Percentiles rank a stretch among this genome's conserved stretches.
Conservation (phyloP, 106 monocot genomes). For the Vanilla planifolia region DNA sequence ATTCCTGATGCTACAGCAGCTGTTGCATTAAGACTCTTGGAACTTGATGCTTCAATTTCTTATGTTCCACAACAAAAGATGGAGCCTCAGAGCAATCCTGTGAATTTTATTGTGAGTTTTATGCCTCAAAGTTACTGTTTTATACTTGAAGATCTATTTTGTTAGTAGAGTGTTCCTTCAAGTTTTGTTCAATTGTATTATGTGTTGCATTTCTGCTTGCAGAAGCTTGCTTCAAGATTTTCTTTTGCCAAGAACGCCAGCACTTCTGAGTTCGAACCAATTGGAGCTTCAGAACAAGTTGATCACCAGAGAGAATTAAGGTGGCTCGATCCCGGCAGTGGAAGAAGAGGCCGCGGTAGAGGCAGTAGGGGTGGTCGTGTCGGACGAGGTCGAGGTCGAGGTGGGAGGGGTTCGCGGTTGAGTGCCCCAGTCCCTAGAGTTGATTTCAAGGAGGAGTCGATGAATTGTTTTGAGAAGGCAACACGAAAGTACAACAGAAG, state of each 20-base stretch:
- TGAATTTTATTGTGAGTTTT: slow-evolving; percentile 54
- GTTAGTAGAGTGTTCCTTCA: background rate
- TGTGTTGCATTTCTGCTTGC: background rate
- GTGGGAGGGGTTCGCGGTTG: slow-evolving; percentile 36
- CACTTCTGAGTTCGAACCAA: slow-evolving; percentile 28
- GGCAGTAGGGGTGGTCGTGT: slow-evolving; percentile 35
- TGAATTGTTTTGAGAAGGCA: slow-evolving; percentile 16
- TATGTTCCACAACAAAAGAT: slow-evolving; percentile 60
- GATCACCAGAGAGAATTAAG: slow-evolving; percentile 31
- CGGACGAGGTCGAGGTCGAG: slow-evolving; percentile 49
- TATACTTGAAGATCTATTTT: background rate
- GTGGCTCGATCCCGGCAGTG: slow-evolving; percentile 50
- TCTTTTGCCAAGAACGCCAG: slow-evolving; percentile 31
- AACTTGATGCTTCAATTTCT: slow-evolving; percentile 79
- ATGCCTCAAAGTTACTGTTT: background rate
- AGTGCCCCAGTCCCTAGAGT: slow-evolving; percentile 14
- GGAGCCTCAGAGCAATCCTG: slow-evolving; percentile 35
- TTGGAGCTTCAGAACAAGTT: slow-evolving; percentile 22
- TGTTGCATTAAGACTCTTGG: slow-evolving; percentile 70
- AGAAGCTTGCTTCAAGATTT: slow-evolving; percentile 63
- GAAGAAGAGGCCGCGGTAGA: slow-evolving; percentile 51
- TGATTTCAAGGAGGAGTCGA: slow-evolving; percentile 18
- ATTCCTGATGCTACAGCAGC: slow-evolving; percentile 69
- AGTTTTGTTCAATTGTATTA: background rate
- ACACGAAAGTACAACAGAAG: slow-evolving; percentile 31